Conservation (phyloP, 768 basidiomycete species). For the Leccinum variicolor region DNA sequence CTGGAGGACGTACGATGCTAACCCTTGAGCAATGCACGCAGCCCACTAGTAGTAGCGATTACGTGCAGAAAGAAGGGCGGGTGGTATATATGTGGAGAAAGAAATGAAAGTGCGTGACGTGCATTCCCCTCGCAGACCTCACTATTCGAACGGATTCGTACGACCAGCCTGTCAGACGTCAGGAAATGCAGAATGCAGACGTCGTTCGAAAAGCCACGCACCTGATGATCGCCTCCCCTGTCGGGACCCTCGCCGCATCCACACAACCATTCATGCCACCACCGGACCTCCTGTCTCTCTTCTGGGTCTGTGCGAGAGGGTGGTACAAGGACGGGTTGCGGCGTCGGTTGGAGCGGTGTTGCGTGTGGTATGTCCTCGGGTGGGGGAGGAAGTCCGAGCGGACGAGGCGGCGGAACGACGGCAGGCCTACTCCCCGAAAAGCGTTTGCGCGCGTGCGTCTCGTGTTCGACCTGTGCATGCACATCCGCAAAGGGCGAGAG, state of each 20-base stretch:
- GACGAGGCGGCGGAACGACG: slow-evolving; percentile 45
- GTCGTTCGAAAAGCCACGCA: slow-evolving; percentile 27
- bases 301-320: slow-evolving; percentile 20
- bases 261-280: slow-evolving; percentile 90
- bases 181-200: background rate
- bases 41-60: slow-evolving; percentile 7
- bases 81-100: slow-evolving; percentile 7
- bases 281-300: slow-evolving; percentile 43
- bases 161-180: slow-evolving; percentile 54
- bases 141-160: slow-evolving; percentile 59
- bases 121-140: background rate
- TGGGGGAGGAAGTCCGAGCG: slow-evolving; percentile 56
- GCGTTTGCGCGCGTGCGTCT: background rate
- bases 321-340: slow-evolving; percentile 28
- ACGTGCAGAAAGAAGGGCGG: slow-evolving; percentile 2
- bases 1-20: background rate
- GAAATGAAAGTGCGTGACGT: slow-evolving; percentile 1
- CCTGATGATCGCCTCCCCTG: slow-evolving; percentile 71
- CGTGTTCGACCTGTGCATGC: slow-evolving; percentile 11
- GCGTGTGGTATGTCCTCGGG: slow-evolving; percentile 34
- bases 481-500: slow-evolving; percentile 38
- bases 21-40: too few species aligned
- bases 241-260: slow-evolving; percentile 75
- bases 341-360: slow-evolving; percentile 35
- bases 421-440: slow-evolving; percentile 8